These are phyloP conservation scores for Chenopodium berlandieri DNA, from an alignment of 148 eudicot genomes.

Conservation along the genomic window DNA sequence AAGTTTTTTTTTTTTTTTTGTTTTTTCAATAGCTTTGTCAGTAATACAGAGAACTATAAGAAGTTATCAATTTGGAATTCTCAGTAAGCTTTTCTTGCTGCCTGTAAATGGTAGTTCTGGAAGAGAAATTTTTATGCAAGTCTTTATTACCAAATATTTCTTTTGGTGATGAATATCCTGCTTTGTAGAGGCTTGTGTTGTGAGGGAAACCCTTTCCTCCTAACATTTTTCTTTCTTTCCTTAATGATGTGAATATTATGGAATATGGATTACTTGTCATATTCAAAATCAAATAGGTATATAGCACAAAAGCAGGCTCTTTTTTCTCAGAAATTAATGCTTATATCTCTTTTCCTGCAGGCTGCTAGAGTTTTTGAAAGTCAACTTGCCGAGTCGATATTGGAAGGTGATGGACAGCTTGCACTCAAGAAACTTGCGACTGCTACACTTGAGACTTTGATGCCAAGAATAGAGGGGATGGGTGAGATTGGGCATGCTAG, in stretches of 20 bases:
- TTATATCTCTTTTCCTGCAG: slow-evolving; percentile 31
- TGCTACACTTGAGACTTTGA: slow-evolving; percentile 92
- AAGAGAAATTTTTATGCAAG: background rate
- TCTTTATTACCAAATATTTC: background rate
- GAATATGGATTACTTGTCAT: no score
- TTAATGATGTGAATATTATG: background rate
- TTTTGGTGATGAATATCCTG: background rate
- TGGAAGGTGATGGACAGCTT: slow-evolving; percentile 98
- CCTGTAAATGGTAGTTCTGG: background rate
- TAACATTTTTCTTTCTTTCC: background rate
- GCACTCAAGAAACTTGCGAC: slow-evolving; percentile 99
- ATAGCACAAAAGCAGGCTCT: background rate
- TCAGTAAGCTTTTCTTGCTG: background rate
- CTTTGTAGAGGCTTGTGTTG: background rate
- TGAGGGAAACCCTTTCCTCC: background rate
- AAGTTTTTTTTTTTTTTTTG: no score
- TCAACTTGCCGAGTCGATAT: slow-evolving; percentile 93
- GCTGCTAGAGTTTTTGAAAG: slow-evolving; percentile 99
- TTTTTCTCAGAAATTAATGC: background rate
- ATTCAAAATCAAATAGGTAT: background rate
- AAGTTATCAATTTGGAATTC: background rate
- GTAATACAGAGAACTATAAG: background rate
- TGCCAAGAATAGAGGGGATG: slow-evolving; percentile 98
- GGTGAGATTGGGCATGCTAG: slow-evolving; percentile 99
- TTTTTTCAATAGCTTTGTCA: background rate